Conservation (phyloP, 768 basidiomycete species). For the Strobilomyces confusus region DNA sequence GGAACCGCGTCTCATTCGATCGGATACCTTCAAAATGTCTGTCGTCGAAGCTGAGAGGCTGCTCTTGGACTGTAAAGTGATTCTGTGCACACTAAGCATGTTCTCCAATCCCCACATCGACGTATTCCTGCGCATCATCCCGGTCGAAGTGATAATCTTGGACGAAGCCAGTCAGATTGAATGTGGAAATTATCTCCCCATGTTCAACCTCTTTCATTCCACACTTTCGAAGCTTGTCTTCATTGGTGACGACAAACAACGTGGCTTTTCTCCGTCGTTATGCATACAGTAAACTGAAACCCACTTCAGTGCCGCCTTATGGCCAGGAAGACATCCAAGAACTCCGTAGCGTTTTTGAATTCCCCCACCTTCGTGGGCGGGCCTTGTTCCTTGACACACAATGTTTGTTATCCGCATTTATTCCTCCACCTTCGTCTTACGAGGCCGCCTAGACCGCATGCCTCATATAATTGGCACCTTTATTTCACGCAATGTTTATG, state of each 20-base stretch:
- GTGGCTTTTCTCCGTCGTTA: constrained; percentile 16
- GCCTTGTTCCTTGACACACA: constrained; percentile 64
- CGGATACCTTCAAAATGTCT: constrained; percentile 27
- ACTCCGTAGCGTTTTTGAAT: constrained; percentile 75
- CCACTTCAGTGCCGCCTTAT: constrained; percentile 63
- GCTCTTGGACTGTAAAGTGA: constrained; percentile 32
- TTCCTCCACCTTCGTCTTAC: neutral
- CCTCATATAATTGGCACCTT: constrained; percentile 69
- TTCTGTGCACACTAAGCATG: constrained; percentile 50
- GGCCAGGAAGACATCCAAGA: constrained; percentile 64
- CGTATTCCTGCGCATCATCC: constrained; percentile 25
- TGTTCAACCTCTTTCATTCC: constrained; percentile 25
- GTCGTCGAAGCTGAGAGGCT: constrained; percentile 14
- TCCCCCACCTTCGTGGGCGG: constrained; percentile 48
- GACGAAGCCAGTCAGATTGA: constrained; percentile 50
- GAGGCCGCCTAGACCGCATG: constrained; percentile 62
- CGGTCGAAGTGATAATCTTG: constrained; percentile 37
- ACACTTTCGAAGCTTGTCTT: constrained; percentile 36
- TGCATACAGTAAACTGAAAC: neutral
- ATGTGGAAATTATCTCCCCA: constrained; percentile 36
- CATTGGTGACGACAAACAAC: constrained; percentile 38
- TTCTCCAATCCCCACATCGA: constrained; percentile 28
- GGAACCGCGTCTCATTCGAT: constrained; percentile 33
- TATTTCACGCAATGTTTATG: constrained; percentile 65
- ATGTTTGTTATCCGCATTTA: constrained; percentile 43